Base-by-base conservation (phyloP, 495 filamentous ascomycete genomes). In the Penicillium bovifimosum region DNA sequence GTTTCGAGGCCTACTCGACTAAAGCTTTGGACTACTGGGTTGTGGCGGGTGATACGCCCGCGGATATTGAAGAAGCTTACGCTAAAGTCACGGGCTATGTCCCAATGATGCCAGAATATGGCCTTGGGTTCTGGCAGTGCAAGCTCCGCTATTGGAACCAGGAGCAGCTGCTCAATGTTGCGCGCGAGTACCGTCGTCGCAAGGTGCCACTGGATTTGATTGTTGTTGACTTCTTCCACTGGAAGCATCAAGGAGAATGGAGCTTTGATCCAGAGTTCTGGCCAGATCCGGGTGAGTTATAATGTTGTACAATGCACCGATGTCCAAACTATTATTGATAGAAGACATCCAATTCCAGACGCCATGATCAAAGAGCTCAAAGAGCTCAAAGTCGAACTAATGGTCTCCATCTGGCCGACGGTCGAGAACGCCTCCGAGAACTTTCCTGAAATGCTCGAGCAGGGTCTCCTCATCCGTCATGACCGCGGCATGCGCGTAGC, bases 41-140 rank as follows among this genome's bases (percentile, higher is more conserved):
- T 50, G 77, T 82, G 7, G 77, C 76, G 6, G 79, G 77, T 5
- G 74, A 80, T 43, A 70, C 61, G 3, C 79, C 79, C 0, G 68
- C 69, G 0, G 73, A 80, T 38, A 81, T 82, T 47, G 73, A 70
- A 24, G 64, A 78, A 52, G 68, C 73, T 0, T 84, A 82, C 61
- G 70, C 73, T 6, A 61, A 59, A 13, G 74, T 71, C 11, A 77
- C 78, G 0, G 80, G 80, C 3, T 72, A 69, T 38, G 78, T 76
- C 0, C 80, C 80, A 0, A 77, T 77, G 76, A 84, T 84, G 80
- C 80, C 80, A 2, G 80, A 82, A 46, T 82, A 80, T 45, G 80
- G 80, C 6, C 71, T 82, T 16, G 80, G 80, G 0, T 84, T 82
- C 56, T 84, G 80, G 80, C 80, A 84, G 51, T 81, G 79, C 62